A percentile compares a stretch with the other conserved stretches of the same genome.
phyloP scores from a whole-genome alignment of 2,329 filamentous ascomycete genomes.

The Xylaria sp. region DNA sequence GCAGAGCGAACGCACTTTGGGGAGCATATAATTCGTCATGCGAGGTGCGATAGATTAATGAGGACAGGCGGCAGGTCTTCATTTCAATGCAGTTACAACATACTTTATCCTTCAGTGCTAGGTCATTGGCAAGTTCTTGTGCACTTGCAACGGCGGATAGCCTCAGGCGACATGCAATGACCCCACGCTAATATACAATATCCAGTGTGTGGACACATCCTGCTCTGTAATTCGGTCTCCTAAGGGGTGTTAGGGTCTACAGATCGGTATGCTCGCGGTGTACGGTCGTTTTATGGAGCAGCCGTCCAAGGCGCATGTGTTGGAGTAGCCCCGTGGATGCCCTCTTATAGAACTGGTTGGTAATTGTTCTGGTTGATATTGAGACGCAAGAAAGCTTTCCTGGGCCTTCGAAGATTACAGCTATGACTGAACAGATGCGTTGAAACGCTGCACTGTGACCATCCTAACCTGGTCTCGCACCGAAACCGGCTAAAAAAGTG shows the following conservation, averaged over 20 bases:
- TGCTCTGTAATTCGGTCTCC: background rate
- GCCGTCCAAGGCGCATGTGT: conserved; percentile 8
- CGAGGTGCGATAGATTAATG: conserved; percentile 8
- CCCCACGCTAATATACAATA: conserved; percentile 1
- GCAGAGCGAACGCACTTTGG: conserved; percentile 19
- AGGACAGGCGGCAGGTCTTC: conserved; percentile 4
- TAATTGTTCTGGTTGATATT: conserved; percentile 6
- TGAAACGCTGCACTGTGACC: conserved; percentile 29
- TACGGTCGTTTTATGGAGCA: conserved; percentile 9
- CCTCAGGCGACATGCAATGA: conserved; percentile 17
- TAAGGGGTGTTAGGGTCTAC: background rate
- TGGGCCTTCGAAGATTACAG: conserved; percentile 9
- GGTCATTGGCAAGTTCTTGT: background rate
- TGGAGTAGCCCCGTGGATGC: conserved; percentile 15
- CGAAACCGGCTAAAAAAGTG: conserved; percentile 29
- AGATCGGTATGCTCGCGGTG: conserved; percentile 11
- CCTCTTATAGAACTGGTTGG: conserved; percentile 9
- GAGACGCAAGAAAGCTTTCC: conserved; percentile 8
- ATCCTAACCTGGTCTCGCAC: conserved; percentile 28
- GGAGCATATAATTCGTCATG: conserved; percentile 2
- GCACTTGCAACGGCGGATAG: conserved; percentile 16
- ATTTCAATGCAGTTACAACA: conserved; percentile 10
- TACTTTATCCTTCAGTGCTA: background rate
- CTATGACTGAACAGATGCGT: conserved; percentile 14
- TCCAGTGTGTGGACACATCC: background rate